phyloP scores from a whole-genome alignment of 495 filamentous ascomycete genomes.

The Neurospora intermedia region DNA sequence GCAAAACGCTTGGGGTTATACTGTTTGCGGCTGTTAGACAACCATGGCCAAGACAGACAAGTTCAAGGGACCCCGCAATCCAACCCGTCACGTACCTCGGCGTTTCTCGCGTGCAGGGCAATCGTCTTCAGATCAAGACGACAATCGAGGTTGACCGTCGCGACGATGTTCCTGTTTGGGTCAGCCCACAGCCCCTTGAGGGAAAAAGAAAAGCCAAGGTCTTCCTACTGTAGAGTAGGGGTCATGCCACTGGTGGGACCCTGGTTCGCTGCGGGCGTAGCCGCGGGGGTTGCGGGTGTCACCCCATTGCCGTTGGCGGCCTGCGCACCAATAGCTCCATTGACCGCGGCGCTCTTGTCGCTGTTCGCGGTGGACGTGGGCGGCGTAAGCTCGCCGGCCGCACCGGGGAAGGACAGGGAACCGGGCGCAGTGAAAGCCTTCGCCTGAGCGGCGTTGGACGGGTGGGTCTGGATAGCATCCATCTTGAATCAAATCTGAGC shows the following conservation, averaged over 20 bases:
- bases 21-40: conserved; percentile 25
- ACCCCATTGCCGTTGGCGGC: conserved; percentile 64
- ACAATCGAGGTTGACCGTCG: conserved; percentile 97
- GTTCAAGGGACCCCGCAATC: conserved; percentile 10
- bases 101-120: conserved; percentile 94
- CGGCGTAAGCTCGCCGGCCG: conserved; percentile 69
- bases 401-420: conserved; percentile 83
- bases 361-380: conserved; percentile 46
- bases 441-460: conserved; percentile 76
- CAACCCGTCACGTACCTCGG: conserved; percentile 44
- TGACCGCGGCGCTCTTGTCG: conserved; percentile 35
- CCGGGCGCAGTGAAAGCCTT: conserved; percentile 83
- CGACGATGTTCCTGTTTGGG: conserved; percentile 91
- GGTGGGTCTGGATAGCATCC: conserved; percentile 85
- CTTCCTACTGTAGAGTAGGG: conserved; percentile 93
- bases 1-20: conserved; percentile 78
- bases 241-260: conserved; percentile 79
- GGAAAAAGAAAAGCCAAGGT: conserved; percentile 28
- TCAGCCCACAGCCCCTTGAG: conserved; percentile 43
- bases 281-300: conserved; percentile 90
- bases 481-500: conserved; percentile 38
- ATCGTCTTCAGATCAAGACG: conserved; percentile 98
- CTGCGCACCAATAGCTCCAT: conserved; percentile 49
- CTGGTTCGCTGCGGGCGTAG: conserved; percentile 71
- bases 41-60: conserved; percentile 25